These are phyloP conservation scores for Flaveria ramosissima DNA, from an alignment of 129 eudicot species.

Conservation along the genomic window DNA sequence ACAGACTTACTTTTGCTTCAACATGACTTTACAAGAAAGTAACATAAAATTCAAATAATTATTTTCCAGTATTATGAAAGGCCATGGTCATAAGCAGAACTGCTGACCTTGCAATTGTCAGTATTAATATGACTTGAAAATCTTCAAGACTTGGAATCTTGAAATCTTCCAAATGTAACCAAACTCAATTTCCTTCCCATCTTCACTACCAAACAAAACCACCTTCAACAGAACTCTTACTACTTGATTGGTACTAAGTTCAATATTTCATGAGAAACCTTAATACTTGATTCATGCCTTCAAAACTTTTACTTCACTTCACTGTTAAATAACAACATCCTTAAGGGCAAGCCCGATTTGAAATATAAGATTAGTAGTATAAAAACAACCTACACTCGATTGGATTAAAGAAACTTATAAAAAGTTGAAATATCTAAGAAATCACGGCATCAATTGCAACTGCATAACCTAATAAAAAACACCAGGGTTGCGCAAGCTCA, in stretches of 20 bases:
- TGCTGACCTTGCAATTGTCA: slow-evolving; percentile 65
- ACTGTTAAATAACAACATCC: slow-evolving; percentile 69
- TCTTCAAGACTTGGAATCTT: slow-evolving; percentile 86
- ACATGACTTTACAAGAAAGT: not conserved
- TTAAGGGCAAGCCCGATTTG: slow-evolving; percentile 35
- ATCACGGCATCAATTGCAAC: not conserved
- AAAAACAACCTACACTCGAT: not conserved
- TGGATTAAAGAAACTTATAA: not conserved
- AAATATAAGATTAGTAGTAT: not conserved
- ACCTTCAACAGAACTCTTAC: slow-evolving; percentile 85
- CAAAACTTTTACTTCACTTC: slow-evolving; percentile 59
- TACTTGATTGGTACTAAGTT: slow-evolving; percentile 58
- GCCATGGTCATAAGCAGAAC: slow-evolving; percentile 54
- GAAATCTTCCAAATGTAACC: slow-evolving; percentile 70
- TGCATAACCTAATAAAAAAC: not conserved
- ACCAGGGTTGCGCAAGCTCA: not conserved
- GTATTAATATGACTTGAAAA: slow-evolving; percentile 68
- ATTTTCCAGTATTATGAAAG: slow-evolving; percentile 32
- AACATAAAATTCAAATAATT: not conserved
- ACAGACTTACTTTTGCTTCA: slow-evolving; percentile 9
- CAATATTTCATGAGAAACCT: slow-evolving; percentile 30
- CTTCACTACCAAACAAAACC: slow-evolving; percentile 75
- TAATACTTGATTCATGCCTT: slow-evolving; percentile 30
- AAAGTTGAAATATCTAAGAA: not conserved
- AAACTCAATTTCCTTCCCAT: slow-evolving; percentile 65